Conservation (phyloP, 1,139 yeast genomes). For the Yamadazyma taylorii region DNA sequence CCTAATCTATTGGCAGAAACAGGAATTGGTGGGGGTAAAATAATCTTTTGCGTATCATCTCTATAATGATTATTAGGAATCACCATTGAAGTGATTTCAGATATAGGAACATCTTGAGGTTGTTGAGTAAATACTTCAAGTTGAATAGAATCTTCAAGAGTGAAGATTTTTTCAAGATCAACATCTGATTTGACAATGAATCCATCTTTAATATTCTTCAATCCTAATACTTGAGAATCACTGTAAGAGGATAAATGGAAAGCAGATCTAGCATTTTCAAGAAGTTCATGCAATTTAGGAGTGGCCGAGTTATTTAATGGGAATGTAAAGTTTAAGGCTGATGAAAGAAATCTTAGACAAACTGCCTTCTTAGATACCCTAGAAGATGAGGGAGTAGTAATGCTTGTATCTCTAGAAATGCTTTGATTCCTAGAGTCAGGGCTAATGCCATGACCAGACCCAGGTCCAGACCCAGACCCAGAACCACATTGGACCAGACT, state of each 20-base stretch:
- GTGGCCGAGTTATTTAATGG: slow-evolving; percentile 62
- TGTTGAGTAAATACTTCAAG: slow-evolving; percentile 37
- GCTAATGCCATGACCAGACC: too few species aligned
- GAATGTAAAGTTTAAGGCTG: slow-evolving; percentile 56
- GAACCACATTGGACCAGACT: too few species aligned
- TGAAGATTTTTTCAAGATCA: slow-evolving; percentile 38
- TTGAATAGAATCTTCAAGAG: slow-evolving; percentile 28
- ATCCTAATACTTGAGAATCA: slow-evolving; percentile 21
- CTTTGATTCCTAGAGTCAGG: too few species aligned
- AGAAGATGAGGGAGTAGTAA: not conserved
- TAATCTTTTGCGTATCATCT: slow-evolving; percentile 22
- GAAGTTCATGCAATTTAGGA: slow-evolving; percentile 64
- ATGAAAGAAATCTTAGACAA: slow-evolving; percentile 39
- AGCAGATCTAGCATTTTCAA: slow-evolving; percentile 70
- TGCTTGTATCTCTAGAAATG: not conserved
- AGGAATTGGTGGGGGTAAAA: slow-evolving; percentile 34
- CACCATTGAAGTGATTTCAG: slow-evolving; percentile 36
- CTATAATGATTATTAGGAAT: slow-evolving; percentile 22
- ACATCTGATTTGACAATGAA: slow-evolving; percentile 29
- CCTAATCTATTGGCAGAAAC: slow-evolving; percentile 12
- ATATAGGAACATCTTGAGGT: slow-evolving; percentile 34
- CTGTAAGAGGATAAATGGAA: slow-evolving; percentile 45
- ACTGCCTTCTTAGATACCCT: slow-evolving; percentile 29
- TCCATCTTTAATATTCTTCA: slow-evolving; percentile 23
- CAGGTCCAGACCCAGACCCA: too few species aligned